phyloP scores from a whole-genome alignment of 192 early-diverging fungal species.

The Coemansia sp. region DNA sequence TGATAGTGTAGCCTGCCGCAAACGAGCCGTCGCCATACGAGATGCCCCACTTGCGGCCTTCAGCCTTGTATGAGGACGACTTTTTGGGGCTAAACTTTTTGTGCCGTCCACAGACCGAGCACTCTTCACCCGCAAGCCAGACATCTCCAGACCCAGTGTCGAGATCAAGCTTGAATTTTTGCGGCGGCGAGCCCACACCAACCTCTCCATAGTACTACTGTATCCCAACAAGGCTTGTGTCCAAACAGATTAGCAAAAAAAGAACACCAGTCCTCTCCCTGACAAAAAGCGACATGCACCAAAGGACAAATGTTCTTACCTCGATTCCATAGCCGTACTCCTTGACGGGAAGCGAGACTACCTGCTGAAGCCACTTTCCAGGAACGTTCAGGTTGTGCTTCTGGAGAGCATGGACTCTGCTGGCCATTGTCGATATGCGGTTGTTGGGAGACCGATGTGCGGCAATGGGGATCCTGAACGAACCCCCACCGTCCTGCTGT shows the following conservation, averaged over 20 bases:
- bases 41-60: conserved; percentile 56
- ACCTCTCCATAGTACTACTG: conserved; percentile 66
- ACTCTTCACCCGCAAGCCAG: conserved; percentile 55
- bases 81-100: conserved; percentile 48
- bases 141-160: conserved; percentile 70
- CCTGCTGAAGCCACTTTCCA: conserved; percentile 42
- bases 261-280: too few species aligned
- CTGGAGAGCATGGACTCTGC: conserved; percentile 22
- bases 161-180: conserved; percentile 63
- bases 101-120: conserved; percentile 42
- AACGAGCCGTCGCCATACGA: conserved; percentile 61
- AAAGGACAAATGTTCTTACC: too few species aligned
- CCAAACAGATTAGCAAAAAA: too few species aligned
- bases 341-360: conserved; percentile 35
- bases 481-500: conserved; percentile 5
- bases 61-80: conserved; percentile 52
- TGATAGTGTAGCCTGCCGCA: conserved; percentile 39
- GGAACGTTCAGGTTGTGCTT: conserved; percentile 42
- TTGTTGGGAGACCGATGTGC: conserved; percentile 24
- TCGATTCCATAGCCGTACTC: conserved; percentile 48
- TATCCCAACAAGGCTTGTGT: too few species aligned
- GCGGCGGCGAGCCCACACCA: conserved; percentile 59
- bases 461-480: conserved; percentile 35
- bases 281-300: too few species aligned
- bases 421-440: conserved; percentile 37